Evolutionary conservation across 139 green algal species (phyloP).

Genomic region (Chlorella sp.): DNA sequence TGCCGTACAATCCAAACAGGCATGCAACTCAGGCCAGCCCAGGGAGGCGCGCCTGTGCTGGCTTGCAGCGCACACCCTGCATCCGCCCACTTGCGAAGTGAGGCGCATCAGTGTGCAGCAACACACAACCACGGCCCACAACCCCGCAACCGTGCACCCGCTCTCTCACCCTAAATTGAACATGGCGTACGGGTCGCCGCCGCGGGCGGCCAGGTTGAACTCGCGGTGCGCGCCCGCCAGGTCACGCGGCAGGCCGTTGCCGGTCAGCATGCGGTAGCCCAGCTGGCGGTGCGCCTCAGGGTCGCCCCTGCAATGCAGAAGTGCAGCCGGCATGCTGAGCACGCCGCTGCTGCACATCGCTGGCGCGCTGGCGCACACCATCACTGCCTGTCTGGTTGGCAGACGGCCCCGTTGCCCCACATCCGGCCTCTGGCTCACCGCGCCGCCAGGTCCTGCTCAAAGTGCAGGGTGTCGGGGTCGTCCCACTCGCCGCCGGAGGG

Average conservation of each 20-base stretch:
- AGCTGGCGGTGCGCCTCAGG: constrained; percentile 27
- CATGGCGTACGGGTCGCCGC: constrained; percentile 10
- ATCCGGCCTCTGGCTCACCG: neutral
- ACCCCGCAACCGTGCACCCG: too few species aligned
- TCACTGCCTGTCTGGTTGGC: neutral
- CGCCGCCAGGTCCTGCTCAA: constrained; percentile 6
- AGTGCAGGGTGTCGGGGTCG: constrained; percentile 11
- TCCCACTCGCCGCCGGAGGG: constrained; percentile 6
- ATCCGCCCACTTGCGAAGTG: too few species aligned
- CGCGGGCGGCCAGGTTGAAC: neutral
- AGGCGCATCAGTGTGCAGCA: too few species aligned
- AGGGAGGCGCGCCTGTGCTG: neutral
- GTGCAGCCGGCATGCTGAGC: neutral
- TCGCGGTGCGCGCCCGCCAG: constrained; percentile 5
- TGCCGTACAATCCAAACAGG: too few species aligned
- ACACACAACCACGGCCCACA: too few species aligned
- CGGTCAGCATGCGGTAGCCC: constrained; percentile 36
- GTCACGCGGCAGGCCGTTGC: constrained; percentile 20
- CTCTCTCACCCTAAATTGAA: neutral
- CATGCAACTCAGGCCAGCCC: neutral
- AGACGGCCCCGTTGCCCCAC: neutral
- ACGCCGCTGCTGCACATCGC: too few species aligned
- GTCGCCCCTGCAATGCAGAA: constrained; percentile 6
- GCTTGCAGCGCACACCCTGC: neutral
- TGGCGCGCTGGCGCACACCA: neutral